Conservation (phyloP, 495 filamentous ascomycete genomes). For the Penicillium malachiteum region DNA sequence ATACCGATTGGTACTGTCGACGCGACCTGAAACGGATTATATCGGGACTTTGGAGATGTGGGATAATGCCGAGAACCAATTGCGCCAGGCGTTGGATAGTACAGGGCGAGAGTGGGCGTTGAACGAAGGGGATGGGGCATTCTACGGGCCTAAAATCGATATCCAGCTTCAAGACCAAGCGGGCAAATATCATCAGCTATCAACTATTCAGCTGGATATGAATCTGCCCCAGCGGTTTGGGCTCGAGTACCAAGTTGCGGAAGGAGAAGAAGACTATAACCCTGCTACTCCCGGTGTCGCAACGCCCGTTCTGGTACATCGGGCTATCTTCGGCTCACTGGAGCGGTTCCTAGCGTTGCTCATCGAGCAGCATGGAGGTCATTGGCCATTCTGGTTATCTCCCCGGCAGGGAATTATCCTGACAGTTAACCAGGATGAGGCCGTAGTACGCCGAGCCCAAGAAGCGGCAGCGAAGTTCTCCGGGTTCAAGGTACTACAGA, state of each 20-base stretch:
- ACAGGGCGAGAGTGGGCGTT: conserved; percentile 67
- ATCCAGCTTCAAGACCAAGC: conserved; percentile 79
- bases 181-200: conserved; percentile 88
- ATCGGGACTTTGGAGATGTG: conserved; percentile 81
- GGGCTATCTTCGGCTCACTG: conserved; percentile 82
- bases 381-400: conserved; percentile 90
- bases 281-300: conserved; percentile 66
- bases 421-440: conserved; percentile 66
- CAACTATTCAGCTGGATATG: conserved; percentile 92
- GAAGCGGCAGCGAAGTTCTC: conserved; percentile 39
- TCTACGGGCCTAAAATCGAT: conserved; percentile 96
- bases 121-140: conserved; percentile 84
- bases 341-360: conserved; percentile 85
- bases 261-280: conserved; percentile 62
- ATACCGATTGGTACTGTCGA: conserved; percentile 78
- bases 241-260: conserved; percentile 62
- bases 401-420: conserved; percentile 78
- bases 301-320: conserved; percentile 81
- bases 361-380: conserved; percentile 79
- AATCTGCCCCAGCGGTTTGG: conserved; percentile 84
- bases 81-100: conserved; percentile 66
- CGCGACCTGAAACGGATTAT: conserved; percentile 70
- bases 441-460: conserved; percentile 58
- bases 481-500: conserved; percentile 32
- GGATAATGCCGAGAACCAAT: conserved; percentile 73